Percentiles rank a stretch among this genome's conserved stretches.
These are phyloP conservation scores for Micromonas commoda DNA, from an alignment of 139 green algal species.

Conservation along the genomic window DNA sequence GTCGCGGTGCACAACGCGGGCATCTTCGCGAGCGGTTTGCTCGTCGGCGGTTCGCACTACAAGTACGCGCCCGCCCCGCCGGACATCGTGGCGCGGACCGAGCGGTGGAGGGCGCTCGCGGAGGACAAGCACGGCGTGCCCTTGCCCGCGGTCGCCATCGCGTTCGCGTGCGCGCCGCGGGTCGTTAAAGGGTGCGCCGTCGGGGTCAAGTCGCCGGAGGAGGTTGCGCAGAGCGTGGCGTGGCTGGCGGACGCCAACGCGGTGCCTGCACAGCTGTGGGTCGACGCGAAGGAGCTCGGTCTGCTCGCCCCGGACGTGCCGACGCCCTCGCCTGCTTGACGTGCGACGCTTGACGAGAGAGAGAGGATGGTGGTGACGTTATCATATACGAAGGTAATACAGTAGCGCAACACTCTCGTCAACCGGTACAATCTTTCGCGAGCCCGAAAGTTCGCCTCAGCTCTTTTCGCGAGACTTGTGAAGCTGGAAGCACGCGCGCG, in stretches of 20 bases:
- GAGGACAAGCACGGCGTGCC: neutral
- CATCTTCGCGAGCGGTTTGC: conserved; percentile 28
- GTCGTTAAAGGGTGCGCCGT: conserved; percentile 21
- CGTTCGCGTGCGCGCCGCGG: conserved; percentile 20
- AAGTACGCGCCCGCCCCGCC: conserved; percentile 12
- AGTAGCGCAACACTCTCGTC: too few species aligned
- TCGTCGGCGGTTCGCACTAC: conserved; percentile 27
- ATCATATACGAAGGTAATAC: too few species aligned
- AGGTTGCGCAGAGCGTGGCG: conserved; percentile 10
- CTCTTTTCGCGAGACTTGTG: too few species aligned
- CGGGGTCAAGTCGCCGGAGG: conserved; percentile 24
- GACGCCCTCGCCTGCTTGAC: too few species aligned
- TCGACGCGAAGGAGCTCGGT: conserved; percentile 19
- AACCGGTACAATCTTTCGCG: too few species aligned
- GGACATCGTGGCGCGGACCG: conserved; percentile 5
- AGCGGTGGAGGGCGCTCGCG: conserved; percentile 23
- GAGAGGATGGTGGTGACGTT: too few species aligned
- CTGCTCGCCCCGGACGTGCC: too few species aligned
- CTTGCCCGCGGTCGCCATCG: conserved; percentile 26
- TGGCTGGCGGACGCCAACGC: neutral
- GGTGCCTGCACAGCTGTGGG: conserved; percentile 22
- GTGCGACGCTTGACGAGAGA: too few species aligned
- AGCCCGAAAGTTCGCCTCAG: too few species aligned
- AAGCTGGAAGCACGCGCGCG: too few species aligned
- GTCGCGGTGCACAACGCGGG: conserved; percentile 33